These are phyloP conservation scores for Pestalotiopsis fici DNA, from an alignment of 2,329 filamentous ascomycete species.

Conservation along the genomic window DNA sequence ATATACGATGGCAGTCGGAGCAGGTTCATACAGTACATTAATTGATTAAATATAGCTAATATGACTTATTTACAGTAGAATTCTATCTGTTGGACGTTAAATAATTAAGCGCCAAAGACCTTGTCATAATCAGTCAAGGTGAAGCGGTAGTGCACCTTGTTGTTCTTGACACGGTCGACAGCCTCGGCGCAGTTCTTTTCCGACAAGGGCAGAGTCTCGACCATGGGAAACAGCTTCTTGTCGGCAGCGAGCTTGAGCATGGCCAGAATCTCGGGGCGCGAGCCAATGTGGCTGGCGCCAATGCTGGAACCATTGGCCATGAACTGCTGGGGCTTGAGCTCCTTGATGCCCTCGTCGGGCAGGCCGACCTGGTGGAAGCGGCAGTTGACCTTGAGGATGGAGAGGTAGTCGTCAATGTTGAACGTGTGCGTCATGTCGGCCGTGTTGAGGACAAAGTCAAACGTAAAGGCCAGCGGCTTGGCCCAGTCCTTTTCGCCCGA, in stretches of 20 bases:
- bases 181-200: constrained; percentile 71
- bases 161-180: constrained; percentile 68
- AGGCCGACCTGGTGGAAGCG: constrained; percentile 61
- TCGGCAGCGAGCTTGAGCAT: constrained; percentile 63
- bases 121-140: constrained; percentile 70
- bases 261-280: constrained; percentile 56
- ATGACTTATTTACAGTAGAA: background rate
- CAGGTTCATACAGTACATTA: background rate
- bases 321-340: constrained; percentile 42
- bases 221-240: constrained; percentile 46
- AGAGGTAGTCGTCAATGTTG: constrained; percentile 52
- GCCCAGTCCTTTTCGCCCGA: constrained; percentile 57
- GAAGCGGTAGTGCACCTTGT: constrained; percentile 72
- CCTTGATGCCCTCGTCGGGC: constrained; percentile 49
- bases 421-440: constrained; percentile 54
- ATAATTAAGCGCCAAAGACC: constrained; percentile 51
- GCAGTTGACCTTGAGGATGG: constrained; percentile 51
- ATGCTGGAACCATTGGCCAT: constrained; percentile 38
- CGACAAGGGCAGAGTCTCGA: constrained; percentile 64
- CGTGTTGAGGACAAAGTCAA: constrained; percentile 53
- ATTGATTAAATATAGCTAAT: background rate
- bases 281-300: constrained; percentile 59
- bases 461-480: constrained; percentile 50
- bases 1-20: background rate
- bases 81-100: background rate